These are phyloP conservation scores for Lichtheimia corymbifera DNA, from an alignment of 371 early-diverging fungal species.

Conservation along the genomic window DNA sequence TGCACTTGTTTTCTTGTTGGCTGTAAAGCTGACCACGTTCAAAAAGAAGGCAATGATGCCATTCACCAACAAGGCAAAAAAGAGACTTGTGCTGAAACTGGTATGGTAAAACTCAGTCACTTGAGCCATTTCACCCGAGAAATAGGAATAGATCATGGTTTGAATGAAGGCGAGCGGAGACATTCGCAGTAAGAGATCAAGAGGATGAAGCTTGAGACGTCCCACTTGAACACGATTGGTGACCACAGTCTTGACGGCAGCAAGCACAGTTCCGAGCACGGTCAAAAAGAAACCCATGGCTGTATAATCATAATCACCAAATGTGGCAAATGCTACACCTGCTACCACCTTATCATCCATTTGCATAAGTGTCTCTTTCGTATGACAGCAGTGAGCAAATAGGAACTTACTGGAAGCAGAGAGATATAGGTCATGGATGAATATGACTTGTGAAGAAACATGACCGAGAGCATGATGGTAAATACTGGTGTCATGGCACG, in stretches of 20 bases:
- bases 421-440: slow-evolving; percentile 64
- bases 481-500: slow-evolving; percentile 87
- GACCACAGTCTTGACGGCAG: slow-evolving; percentile 82
- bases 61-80: slow-evolving; percentile 66
- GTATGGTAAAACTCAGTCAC: slow-evolving; percentile 52
- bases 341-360: slow-evolving; percentile 54
- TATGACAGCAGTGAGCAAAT: slow-evolving; percentile 3
- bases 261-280: slow-evolving; percentile 78
- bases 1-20: slow-evolving; percentile 83
- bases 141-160: slow-evolving; percentile 64
- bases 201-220: slow-evolving; percentile 73
- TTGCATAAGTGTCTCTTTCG: neutral
- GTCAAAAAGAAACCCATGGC: slow-evolving; percentile 74
- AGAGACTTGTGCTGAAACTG: slow-evolving; percentile 48
- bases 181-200: slow-evolving; percentile 83
- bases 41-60: slow-evolving; percentile 83
- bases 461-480: slow-evolving; percentile 67
- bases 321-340: slow-evolving; percentile 84
- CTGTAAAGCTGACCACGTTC: slow-evolving; percentile 82
- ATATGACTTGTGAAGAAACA: slow-evolving; percentile 59
- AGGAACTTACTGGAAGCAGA: slow-evolving; percentile 54
- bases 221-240: slow-evolving; percentile 85
- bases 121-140: slow-evolving; percentile 68
- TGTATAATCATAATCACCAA: slow-evolving; percentile 82
- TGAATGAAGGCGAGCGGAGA: slow-evolving; percentile 81